Base-by-base conservation (phyloP, 768 basidiomycete species). In the Boletus barrowsii region DNA sequence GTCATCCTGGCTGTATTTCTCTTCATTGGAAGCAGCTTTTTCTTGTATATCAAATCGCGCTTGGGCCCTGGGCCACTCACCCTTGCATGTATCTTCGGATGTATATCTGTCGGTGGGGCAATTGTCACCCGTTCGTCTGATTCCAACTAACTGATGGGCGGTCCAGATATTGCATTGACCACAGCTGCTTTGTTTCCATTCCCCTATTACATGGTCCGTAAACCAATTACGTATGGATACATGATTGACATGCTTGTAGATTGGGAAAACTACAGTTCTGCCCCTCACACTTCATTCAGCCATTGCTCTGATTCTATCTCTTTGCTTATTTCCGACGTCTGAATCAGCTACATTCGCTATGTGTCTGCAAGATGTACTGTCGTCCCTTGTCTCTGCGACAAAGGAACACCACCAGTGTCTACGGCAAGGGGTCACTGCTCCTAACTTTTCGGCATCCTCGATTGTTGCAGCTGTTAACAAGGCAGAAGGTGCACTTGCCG, bases 21-120 rank as follows among this genome's bases (percentile, higher is more conserved):
- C 8, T 86, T 85, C 62, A 24, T 84, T 5, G 86, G 85, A 4
- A 80, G 75, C 50, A 70, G 73, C 0, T 71, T 82, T 54, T 77
- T 88, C 51, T 62, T 87, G 18, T 89, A 79, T 63, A 62, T 88
- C 47, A 83, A 78, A 62, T 82, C 82, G 2, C 72, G 80, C 22
- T 64, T 79, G 57, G 82, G 84, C 3, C 86, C 86, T 0, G 83
- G 87, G 2, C 87, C 85, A 1, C 85, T 83, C 60, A 65, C 80
- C 1, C 76, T 83, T 49, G 77, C 84, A 0, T 72, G 68, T 20
- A 65, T 87, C 10, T 77, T 89, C 33, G 79, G 74, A 10, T 87
- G 84, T 64, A 78, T 88, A 37, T 77, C 76, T 59, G 52, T 86
- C 5, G 82, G 84, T 82, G 52, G 49, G 75, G 56, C 24, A 41